These are phyloP conservation scores for Monascus purpureus DNA, from an alignment of 495 filamentous ascomycete genomes.

Conservation along the genomic window DNA sequence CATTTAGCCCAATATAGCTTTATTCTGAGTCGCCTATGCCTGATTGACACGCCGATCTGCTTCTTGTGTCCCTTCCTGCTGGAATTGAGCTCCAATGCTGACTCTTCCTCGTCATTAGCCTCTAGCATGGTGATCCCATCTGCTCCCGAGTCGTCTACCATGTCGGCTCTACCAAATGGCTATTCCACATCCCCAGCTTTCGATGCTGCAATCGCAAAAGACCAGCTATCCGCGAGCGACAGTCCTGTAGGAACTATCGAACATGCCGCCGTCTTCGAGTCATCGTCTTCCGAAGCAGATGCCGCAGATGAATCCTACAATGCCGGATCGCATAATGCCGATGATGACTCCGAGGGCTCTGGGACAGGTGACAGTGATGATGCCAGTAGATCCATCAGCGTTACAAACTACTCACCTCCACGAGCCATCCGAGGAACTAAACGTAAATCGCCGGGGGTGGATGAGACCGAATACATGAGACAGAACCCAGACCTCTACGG, in stretches of 20 bases:
- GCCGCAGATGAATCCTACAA: slow-evolving; percentile 45
- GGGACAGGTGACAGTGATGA: slow-evolving; percentile 50
- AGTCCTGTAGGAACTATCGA: slow-evolving; percentile 41
- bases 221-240: slow-evolving; percentile 26
- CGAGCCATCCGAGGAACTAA: slow-evolving; percentile 52
- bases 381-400: slow-evolving; percentile 31
- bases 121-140: slow-evolving; percentile 41
- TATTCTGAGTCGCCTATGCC: slow-evolving; percentile 23
- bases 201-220: slow-evolving; percentile 21
- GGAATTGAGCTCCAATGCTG: slow-evolving; percentile 32
- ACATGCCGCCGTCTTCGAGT: slow-evolving; percentile 25
- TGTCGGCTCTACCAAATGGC: slow-evolving; percentile 33
- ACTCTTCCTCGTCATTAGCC: slow-evolving; percentile 26
- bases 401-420: slow-evolving; percentile 52
- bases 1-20: slow-evolving; percentile 12
- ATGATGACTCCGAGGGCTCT: slow-evolving; percentile 65
- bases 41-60: slow-evolving; percentile 11
- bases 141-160: slow-evolving; percentile 26
- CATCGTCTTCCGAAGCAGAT: slow-evolving; percentile 44
- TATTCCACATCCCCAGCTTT: slow-evolving; percentile 27
- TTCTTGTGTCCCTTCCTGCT: slow-evolving; percentile 7
- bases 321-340: slow-evolving; percentile 22
- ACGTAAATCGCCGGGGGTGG: slow-evolving; percentile 56
- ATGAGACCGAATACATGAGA: slow-evolving; percentile 71
- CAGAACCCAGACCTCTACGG: slow-evolving; percentile 96